A percentile compares a stretch with the other conserved stretches of the same genome.
Evolutionary conservation across 371 early-diverging fungal species (phyloP).

Genomic region (Cokeromyces recurvatus): DNA sequence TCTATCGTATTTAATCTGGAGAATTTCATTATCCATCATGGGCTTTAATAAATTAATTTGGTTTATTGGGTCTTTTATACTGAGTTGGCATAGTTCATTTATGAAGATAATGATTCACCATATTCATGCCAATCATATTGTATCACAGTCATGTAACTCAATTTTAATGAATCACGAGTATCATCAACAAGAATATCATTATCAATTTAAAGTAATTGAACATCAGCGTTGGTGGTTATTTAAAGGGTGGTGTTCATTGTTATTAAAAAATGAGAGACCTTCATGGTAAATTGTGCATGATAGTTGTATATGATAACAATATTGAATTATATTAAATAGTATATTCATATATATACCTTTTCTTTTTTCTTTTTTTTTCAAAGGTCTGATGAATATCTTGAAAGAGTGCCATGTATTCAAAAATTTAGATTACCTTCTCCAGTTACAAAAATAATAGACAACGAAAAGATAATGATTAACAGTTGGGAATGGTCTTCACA

Average conservation of each 20-base stretch:
- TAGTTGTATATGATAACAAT: neutral
- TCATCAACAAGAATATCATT: constrained; percentile 5
- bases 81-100: constrained; percentile 14
- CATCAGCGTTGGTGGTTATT: constrained; percentile 23
- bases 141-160: no score
- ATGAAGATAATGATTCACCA: no score
- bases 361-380: no score
- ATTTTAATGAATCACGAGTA: no score
- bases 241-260: constrained; percentile 3
- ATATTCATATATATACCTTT: no score
- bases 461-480: neutral
- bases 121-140: no score
- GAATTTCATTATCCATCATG: no score
- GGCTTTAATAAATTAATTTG: no score
- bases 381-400: constrained; percentile 25
- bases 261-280: constrained; percentile 17
- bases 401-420: constrained; percentile 10
- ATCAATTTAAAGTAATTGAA: constrained; percentile 14
- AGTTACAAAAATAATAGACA: constrained; percentile 1
- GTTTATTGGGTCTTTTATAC: constrained; percentile 2
- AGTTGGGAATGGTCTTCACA: constrained; percentile 17
- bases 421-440: constrained; percentile 16
- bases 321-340: neutral
- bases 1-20: no score
- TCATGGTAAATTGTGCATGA: no score